These are phyloP conservation scores for Penicillium turbatum DNA, from an alignment of 495 filamentous ascomycete genomes.

Conservation along the genomic window DNA sequence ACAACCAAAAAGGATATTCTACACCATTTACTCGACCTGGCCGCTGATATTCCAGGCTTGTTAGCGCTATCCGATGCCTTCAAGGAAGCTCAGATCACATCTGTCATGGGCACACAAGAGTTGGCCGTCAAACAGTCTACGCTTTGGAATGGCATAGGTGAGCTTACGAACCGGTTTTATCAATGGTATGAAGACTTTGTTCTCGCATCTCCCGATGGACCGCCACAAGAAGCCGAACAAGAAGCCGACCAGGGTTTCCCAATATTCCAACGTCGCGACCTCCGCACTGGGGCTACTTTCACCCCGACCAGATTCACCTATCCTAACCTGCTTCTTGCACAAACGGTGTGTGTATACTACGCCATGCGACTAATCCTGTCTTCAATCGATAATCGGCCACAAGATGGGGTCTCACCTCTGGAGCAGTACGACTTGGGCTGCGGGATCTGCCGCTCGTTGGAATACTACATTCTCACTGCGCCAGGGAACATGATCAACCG, in stretches of 20 bases:
- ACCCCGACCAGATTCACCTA: conserved; percentile 36
- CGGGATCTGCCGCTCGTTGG: conserved; percentile 39
- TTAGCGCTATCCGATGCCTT: conserved; percentile 34
- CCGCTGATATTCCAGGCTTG: conserved; percentile 35
- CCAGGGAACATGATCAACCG: conserved; percentile 48
- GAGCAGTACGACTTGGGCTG: conserved; percentile 42
- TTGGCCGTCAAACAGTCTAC: conserved; percentile 34
- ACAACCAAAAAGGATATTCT: conserved; percentile 42
- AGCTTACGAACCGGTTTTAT: conserved; percentile 30
- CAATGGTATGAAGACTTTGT: conserved; percentile 38
- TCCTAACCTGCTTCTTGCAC: conserved; percentile 39
- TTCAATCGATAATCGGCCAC: conserved; percentile 33
- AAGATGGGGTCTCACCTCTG: conserved; percentile 28
- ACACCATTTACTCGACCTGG: conserved; percentile 40
- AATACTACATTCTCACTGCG: conserved; percentile 39
- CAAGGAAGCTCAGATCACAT: conserved; percentile 16
- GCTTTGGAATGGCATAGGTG: conserved; percentile 36
- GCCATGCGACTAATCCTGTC: conserved; percentile 36
- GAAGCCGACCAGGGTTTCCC: conserved; percentile 30
- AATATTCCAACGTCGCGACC: conserved; percentile 36
- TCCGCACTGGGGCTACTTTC: conserved; percentile 37
- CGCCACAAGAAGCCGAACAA: conserved; percentile 28
- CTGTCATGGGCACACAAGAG: conserved; percentile 31
- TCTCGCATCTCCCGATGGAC: conserved; percentile 34
- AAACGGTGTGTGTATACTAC: conserved; percentile 44